Evolutionary conservation across 164 flowering plant genomes (phyloP), one percentile per base, ranked within the genome.

Genomic region (Santalum album): DNA sequence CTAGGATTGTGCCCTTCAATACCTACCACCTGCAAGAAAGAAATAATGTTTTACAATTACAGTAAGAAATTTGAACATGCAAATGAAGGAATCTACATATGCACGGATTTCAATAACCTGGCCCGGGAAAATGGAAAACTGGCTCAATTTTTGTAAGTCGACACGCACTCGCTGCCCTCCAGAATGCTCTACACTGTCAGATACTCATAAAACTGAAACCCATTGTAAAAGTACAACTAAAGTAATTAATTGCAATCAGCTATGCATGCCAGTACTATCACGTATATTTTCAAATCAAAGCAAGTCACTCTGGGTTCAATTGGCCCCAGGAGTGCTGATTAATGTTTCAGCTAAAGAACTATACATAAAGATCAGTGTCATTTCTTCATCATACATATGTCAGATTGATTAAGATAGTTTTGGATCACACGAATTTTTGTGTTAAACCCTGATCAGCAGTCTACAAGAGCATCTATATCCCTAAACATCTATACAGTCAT

Each of bases 141-240:
- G 84, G 29, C 50, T 71, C 57, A 84, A 51, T 11, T 82, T 82
- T 40, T 82, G 82, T 66, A 87, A 71, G 68, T 90, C 97, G 63
- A 94, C 77, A 25, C 90, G 95, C 52, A 90, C 96, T 29, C 80
- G 80, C 62, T 78, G 95, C n/a, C 99, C 99, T 58, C 90, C 95
- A 67, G 92, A 85, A 67, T 86, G 89, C 73, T 84, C 87, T 60
- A 72, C 90, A 64, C 99, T 94, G 80, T 55, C 29, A 68, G 49
- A 53, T 27, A 54, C 23, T 24, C 22, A 40, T 16, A 68, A 50
- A 23, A 43, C 16, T 49, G 19, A 62, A 46, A 55, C 1, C 23
- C 29, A 20, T 12, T 44, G 44, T 51, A 35, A 34, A 43, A 25
- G 19, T 52, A 39, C 0, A 16, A 38, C 1, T 14, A 38, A 14